A percentile compares a stretch with the other conserved stretches of the same genome.
phyloP scores from a whole-genome alignment of 1,284 basidiomycete species.

The Tilletia setariae region DNA sequence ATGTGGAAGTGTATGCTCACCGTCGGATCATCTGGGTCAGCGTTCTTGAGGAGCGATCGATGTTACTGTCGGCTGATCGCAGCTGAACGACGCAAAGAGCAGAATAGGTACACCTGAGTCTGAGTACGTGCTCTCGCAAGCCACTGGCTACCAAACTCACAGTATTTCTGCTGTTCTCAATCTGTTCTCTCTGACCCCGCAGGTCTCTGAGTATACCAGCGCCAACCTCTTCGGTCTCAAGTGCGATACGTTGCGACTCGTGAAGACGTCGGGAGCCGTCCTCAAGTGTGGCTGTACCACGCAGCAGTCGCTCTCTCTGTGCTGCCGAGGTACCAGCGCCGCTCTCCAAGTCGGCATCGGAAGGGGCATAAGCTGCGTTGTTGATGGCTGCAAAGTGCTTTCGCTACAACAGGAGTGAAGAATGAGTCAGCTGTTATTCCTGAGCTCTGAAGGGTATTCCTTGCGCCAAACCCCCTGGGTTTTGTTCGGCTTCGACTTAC shows the following conservation, averaged over 20 bases:
- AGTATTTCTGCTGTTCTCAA: constrained; percentile 86
- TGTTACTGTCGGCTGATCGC: constrained; percentile 61
- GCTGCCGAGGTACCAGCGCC: constrained; percentile 21
- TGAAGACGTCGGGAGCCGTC: constrained; percentile 66
- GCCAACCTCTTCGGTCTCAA: constrained; percentile 94
- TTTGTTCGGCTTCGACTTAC: too few species aligned
- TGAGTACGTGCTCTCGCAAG: too few species aligned
- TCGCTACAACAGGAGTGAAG: not conserved
- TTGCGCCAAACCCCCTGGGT: too few species aligned
- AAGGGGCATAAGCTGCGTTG: constrained; percentile 5
- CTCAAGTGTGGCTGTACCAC: constrained; percentile 55
- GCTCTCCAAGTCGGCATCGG: constrained; percentile 27
- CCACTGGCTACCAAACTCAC: too few species aligned
- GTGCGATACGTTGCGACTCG: constrained; percentile 84
- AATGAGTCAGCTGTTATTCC: not conserved
- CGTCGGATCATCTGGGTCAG: constrained; percentile 64
- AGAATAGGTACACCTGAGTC: not conserved
- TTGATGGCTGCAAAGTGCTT: constrained; percentile 5
- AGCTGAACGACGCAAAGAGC: constrained; percentile 52
- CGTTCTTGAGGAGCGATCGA: constrained; percentile 63
- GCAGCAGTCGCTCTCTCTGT: constrained; percentile 57
- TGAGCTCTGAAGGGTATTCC: too few species aligned
- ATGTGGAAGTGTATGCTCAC: constrained; percentile 53
- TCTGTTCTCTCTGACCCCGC: constrained; percentile 85
- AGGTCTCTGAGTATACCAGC: constrained; percentile 85